Evolutionary conservation across 1,139 yeast species (phyloP).

Genomic region (Pneumocystis carinii): DNA sequence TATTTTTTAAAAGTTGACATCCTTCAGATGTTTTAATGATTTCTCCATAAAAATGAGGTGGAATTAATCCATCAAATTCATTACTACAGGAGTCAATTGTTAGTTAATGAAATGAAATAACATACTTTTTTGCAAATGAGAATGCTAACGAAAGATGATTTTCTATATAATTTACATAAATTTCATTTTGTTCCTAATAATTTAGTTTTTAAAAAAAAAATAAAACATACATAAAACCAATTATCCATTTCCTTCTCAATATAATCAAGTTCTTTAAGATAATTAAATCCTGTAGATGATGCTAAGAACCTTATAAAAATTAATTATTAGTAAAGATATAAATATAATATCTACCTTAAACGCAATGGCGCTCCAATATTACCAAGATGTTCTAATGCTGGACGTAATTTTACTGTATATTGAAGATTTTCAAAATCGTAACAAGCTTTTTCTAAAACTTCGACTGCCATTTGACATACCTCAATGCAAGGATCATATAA

Average conservation of each 20-base stretch:
- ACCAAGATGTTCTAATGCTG: conserved; percentile 34
- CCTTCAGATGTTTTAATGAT: conserved; percentile 75
- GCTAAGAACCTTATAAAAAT: conserved; percentile 37
- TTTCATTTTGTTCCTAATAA: conserved; percentile 29
- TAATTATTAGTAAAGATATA: not conserved
- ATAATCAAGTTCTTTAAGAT: conserved; percentile 37
- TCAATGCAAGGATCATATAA: conserved; percentile 50
- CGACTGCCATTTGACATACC: conserved; percentile 45
- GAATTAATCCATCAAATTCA: conserved; percentile 19
- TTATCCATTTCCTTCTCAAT: conserved; percentile 42
- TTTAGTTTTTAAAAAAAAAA: not conserved
- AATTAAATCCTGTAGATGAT: conserved; percentile 41
- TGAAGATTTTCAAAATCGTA: conserved; percentile 28
- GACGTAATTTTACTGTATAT: conserved; percentile 31
- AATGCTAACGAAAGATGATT: conserved; percentile 22
- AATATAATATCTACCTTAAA: not conserved
- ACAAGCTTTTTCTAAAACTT: conserved; percentile 36
- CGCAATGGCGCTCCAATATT: conserved; percentile 32
- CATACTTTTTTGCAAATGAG: not conserved
- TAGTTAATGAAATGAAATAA: not conserved
- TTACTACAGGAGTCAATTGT: not conserved
- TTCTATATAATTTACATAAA: conserved; percentile 41
- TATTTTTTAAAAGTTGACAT: conserved; percentile 33
- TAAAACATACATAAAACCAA: conserved; percentile 34
- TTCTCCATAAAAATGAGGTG: conserved; percentile 66